phyloP scores from a whole-genome alignment of 768 basidiomycete genomes.

The Russula virescens region DNA sequence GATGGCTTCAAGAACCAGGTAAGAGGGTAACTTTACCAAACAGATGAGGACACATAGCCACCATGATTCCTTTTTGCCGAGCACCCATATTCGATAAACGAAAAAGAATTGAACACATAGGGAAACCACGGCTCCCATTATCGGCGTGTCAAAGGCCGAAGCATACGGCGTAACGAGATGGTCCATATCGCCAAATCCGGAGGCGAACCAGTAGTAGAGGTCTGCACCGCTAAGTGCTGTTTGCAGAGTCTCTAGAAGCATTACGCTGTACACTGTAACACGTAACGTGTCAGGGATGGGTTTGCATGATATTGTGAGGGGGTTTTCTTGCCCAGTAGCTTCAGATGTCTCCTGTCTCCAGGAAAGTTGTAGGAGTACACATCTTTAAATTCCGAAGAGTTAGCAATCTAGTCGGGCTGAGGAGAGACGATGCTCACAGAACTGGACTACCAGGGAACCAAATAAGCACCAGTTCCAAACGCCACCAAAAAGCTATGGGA shows the following conservation, averaged over 20 bases:
- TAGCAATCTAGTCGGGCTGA: background rate
- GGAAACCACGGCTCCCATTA: conserved; percentile 28
- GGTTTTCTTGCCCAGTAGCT: conserved; percentile 2
- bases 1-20: background rate
- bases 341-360: background rate
- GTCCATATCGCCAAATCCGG: conserved; percentile 30
- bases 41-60: background rate
- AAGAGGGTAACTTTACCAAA: background rate
- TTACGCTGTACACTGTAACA: conserved; percentile 27
- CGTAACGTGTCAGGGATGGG: background rate
- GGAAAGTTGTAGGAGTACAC: conserved; percentile 19
- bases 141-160: conserved; percentile 28
- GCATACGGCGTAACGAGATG: conserved; percentile 24
- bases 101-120: conserved; percentile 32
- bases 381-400: background rate
- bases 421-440: conserved; percentile 25
- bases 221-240: conserved; percentile 28
- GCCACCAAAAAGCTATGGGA: background rate
- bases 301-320: background rate
- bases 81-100: conserved; percentile 29
- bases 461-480: conserved; percentile 29
- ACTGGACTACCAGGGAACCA: conserved; percentile 29
- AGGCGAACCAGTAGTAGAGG: conserved; percentile 29
- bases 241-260: conserved; percentile 27
- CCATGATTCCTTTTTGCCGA: background rate